These are phyloP conservation scores for Euphorbia corollata DNA, from an alignment of 441 rosid species.

Conservation along the genomic window DNA sequence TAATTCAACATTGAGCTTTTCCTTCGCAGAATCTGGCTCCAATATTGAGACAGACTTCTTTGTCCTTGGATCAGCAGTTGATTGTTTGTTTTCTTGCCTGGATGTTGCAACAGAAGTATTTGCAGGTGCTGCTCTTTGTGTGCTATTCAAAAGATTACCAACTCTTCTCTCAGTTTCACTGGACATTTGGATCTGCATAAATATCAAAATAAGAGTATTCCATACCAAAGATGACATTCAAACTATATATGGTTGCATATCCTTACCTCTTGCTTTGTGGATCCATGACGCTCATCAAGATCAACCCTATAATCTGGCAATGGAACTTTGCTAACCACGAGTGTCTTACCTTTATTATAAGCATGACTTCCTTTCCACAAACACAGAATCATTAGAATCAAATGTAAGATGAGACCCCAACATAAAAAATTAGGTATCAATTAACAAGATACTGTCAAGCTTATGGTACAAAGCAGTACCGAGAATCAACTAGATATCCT, in stretches of 20 bases:
- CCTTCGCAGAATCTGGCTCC: conserved; percentile 39
- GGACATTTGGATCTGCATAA: conserved; percentile 76
- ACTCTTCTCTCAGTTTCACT: conserved; percentile 73
- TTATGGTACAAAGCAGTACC: neutral
- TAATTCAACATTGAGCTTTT: conserved; percentile 54
- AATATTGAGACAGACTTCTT: conserved; percentile 28
- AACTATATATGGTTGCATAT: conserved; percentile 8
- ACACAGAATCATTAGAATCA: conserved; percentile 20
- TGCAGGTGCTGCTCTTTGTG: conserved; percentile 34
- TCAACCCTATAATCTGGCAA: conserved; percentile 88
- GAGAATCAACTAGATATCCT: neutral
- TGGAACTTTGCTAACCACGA: conserved; percentile 88
- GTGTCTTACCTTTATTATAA: conserved; percentile 72
- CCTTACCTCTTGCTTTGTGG: conserved; percentile 70
- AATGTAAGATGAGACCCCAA: conserved; percentile 14
- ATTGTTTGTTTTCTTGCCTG: conserved; percentile 30
- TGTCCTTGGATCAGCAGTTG: conserved; percentile 27
- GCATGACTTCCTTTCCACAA: conserved; percentile 82
- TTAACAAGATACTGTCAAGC: neutral
- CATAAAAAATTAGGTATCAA: neutral
- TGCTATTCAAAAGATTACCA: conserved; percentile 61
- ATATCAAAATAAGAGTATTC: conserved; percentile 12
- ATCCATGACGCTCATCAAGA: conserved; percentile 90
- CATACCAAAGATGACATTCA: conserved; percentile 2
- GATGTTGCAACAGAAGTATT: conserved; percentile 33